Base-by-base conservation (phyloP, 176 grass and related monocot genomes). In the Panicum miliaceum region DNA sequence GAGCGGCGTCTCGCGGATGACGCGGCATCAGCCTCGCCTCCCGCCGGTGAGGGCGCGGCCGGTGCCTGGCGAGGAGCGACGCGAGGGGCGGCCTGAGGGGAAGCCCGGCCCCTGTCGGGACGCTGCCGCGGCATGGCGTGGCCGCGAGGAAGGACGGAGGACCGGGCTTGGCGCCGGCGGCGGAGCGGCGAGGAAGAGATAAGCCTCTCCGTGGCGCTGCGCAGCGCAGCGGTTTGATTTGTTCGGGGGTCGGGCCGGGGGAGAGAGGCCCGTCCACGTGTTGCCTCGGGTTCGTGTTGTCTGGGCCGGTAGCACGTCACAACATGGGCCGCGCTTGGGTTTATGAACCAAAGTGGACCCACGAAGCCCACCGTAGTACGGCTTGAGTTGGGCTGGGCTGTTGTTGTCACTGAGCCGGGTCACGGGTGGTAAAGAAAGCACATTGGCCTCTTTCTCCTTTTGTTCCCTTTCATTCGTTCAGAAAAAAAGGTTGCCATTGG, bases 201-300 rank as follows among this genome's bases (percentile, higher is more conserved):
- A 88, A 97, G 91, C 89, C 87, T 92, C 82, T 97, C 94, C 94
- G 89, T 97, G 54, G 71, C 60, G 29, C 64, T 23, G 61, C 64
- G 29, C 42, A n/a, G n/a, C n/a, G n/a, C n/a, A n/a, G n/a, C n/a
- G n/a, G n/a, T n/a, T 32, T 50, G 25, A 73, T 51, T 38, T 14
- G 58, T 6, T 66, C 12, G 2, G 45, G 4, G 56, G 9, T 0
- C 8, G 45, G 29, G 8, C 46, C 46, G 77, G 13, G 83, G 46
- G 38, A 50, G 53, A 72, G n/a, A 60, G 41, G 36, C 27, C 25
- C 25, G 8, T 46, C 9, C 1, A n/a, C n/a, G n/a, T n/a, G n/a
- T n/a, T n/a, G n/a, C n/a, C n/a, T n/a, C n/a, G n/a, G n/a, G n/a
- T n/a, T n/a, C n/a, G n/a, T n/a, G n/a, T n/a, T n/a, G n/a, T n/a